Base-by-base conservation (phyloP, 495 filamentous ascomycete genomes). In the Massariosphaeria phaeospora region DNA sequence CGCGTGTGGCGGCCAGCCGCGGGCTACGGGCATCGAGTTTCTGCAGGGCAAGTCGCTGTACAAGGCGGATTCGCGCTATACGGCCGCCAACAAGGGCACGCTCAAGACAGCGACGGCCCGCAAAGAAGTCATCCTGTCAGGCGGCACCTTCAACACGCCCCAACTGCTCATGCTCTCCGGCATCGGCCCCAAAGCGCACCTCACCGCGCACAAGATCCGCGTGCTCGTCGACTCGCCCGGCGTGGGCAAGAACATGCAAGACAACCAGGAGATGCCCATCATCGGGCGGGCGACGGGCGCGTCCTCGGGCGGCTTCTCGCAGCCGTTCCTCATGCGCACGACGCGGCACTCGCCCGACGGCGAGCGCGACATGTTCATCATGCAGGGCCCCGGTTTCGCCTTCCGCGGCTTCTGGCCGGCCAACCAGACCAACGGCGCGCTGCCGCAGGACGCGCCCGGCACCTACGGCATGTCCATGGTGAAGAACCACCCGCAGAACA, bases 21-120 rank as follows among this genome's bases (percentile, higher is more conserved):
- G 67, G 10, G 84, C 84, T 9, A 79, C 70, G 0, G 84, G 83
- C 30, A 75, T 88, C 31, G 76, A 82, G 38, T 86, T 79, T 63
- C 74, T 86, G 2, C 72, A 76, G 40, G 83, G 83, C 20, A 56
- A 76, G 23, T 66, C 72, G 46, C 70, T 86, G 7, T 86, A 85
- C 70, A 69, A 75, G 27, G 82, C 84, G 4, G 77, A 77, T 39
- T 65, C 61, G 48, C 48, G 68, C 6, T 47, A 71, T 47, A 29
- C 23, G n/a, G 45, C 43, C 13, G n/a, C 38, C n/a, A 51, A 27
- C 34, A 55, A 56, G 29, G 50, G 49, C 15, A 59, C 55, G 3
- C 35, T 51, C 25, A 58, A 52, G 41, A 58, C 55, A 0, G 55
- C 55, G 1, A 47, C 41, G 2, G 55, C 55, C 2, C 48, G 55